phyloP scores from a whole-genome alignment of 2,329 filamentous ascomycete species.

The Ophiocordyceps camponoti-rufipedis region DNA sequence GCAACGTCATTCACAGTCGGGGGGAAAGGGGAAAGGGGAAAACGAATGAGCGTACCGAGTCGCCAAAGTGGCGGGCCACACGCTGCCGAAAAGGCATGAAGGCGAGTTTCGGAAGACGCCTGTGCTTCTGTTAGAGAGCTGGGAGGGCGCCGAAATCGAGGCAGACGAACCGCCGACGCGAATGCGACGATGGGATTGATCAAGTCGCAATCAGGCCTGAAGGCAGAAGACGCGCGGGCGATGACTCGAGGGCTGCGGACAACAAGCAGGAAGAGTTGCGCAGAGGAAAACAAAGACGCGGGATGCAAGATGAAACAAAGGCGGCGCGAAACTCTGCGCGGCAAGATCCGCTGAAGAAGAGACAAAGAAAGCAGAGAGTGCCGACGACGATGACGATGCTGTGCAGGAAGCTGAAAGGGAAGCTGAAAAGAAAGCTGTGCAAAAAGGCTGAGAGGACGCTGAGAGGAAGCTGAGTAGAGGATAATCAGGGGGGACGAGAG shows the following conservation, averaged over 20 bases:
- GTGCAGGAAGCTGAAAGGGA: background rate
- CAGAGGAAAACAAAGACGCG: background rate
- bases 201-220: too few species aligned
- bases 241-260: too few species aligned
- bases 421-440: too few species aligned
- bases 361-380: background rate
- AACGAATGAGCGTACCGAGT: conserved; percentile 19
- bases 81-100: conserved; percentile 20
- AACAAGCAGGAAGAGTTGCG: background rate
- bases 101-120: background rate
- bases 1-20: background rate
- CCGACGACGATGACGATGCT: too few species aligned
- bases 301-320: background rate
- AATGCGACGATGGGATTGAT: background rate
- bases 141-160: background rate
- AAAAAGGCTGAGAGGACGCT: background rate
- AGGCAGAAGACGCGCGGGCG: too few species aligned
- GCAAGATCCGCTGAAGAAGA: background rate
- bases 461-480: background rate
- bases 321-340: background rate
- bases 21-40: background rate
- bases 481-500: background rate
- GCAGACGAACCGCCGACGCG: background rate
- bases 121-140: background rate
- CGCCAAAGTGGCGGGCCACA: conserved; percentile 28